Base-by-base conservation (phyloP, 1,284 basidiomycete genomes). In the Sparassis latifolia region DNA sequence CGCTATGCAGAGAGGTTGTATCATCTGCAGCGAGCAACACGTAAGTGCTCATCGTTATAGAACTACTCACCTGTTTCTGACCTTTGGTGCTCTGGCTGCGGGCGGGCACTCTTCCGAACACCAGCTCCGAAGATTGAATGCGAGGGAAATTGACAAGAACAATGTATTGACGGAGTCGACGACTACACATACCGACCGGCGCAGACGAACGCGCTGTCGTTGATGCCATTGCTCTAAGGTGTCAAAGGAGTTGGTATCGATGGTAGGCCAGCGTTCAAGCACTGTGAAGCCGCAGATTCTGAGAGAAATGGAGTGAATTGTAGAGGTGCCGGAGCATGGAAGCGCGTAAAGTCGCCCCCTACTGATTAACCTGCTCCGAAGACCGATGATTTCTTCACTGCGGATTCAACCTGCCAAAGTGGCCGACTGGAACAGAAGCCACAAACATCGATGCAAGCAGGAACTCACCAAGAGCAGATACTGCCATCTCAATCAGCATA, bases 331-430 rank as follows among this genome's bases (percentile, higher is more conserved):
- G n/a, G 35, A 7, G 35, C 35, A 7, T 38, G 35, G 7, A 38
- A 38, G 35, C 35, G 35, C 7, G 35, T n/a, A n/a, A 38, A n/a
- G n/a, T n/a, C n/a, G 35, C 35, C 7, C n/a, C 7, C 35, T n/a
- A 38, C 35, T 7, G n/a, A n/a, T n/a, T n/a, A 7, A 7, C n/a
- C n/a, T n/a, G 35, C n/a, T n/a, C 7, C 35, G 35, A n/a, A 38
- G 35, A n/a, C 35, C n/a, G 35, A 38, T 38, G 35, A 38, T 38
- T 38, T 7, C 35, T 38, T 38, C 48, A 52, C 29, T 52, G 50
- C 46, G 38, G 42, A n/a, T n/a, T 5, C 40, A 20, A 5, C 28
- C 4, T 52, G 50, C 31, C 50, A n/a, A 52, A 37, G 42, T 30
- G 10, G 40, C 50, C 30, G 12, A 47, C 31, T 52, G 50, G 50